phyloP scores from a whole-genome alignment of 2,329 filamentous ascomycete species.

The Ophiostoma ulmi region DNA sequence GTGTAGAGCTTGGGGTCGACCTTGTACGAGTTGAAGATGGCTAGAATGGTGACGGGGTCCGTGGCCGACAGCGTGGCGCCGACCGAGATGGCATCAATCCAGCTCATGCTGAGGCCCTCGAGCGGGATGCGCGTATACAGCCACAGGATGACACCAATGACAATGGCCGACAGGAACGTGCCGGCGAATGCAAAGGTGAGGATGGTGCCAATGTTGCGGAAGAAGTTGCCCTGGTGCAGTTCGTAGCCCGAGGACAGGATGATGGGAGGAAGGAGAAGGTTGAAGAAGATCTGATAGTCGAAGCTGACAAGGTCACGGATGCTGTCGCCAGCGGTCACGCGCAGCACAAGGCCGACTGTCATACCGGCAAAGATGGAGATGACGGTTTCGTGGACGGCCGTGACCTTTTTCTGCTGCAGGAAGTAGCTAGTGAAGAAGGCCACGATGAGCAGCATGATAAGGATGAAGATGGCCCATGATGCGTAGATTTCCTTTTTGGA shows the following conservation, averaged over 20 bases:
- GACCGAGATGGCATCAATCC: slow-evolving; percentile 93
- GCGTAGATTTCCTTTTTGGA: slow-evolving; percentile 90
- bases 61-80: slow-evolving; percentile 95
- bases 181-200: slow-evolving; percentile 96
- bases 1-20: slow-evolving; percentile 98
- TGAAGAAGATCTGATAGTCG: slow-evolving; percentile 99
- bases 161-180: slow-evolving; percentile 94
- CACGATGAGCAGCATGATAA: slow-evolving; percentile 87
- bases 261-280: slow-evolving; percentile 94
- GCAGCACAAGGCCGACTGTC: slow-evolving; percentile 85
- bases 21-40: slow-evolving; percentile 99
- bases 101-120: slow-evolving; percentile 78
- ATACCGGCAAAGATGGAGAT: slow-evolving; percentile 98
- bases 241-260: slow-evolving; percentile 97
- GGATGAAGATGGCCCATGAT: slow-evolving; percentile 96
- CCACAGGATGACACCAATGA: slow-evolving; percentile 82
- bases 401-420: slow-evolving; percentile 92
- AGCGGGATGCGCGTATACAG: slow-evolving; percentile 83
- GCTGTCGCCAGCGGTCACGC: slow-evolving; percentile 72
- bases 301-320: slow-evolving; percentile 91
- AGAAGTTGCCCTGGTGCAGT: slow-evolving; percentile 97
- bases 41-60: slow-evolving; percentile 93
- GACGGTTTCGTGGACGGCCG: slow-evolving; percentile 96
- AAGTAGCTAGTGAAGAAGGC: slow-evolving; percentile 97
- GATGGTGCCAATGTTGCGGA: slow-evolving; percentile 95